Evolutionary conservation across 495 filamentous ascomycete species (phyloP).

Genomic region (Paragyromitra xinjiangensis): DNA sequence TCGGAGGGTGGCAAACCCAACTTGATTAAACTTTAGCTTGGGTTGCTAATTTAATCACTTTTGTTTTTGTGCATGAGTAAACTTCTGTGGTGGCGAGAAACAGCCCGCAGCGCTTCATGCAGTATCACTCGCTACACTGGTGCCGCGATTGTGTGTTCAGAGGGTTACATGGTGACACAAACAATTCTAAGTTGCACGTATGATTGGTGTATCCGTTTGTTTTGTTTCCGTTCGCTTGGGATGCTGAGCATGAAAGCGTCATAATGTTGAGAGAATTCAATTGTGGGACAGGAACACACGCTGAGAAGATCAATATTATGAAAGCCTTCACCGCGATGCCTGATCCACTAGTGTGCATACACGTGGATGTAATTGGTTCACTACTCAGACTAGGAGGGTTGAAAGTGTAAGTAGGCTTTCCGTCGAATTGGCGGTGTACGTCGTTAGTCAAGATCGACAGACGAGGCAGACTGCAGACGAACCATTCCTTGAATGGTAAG

Average conservation of each 20-base stretch:
- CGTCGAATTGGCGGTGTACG: constrained; percentile 4
- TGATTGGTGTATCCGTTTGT: background rate
- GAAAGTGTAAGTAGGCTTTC: background rate
- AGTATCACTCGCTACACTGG: constrained; percentile 44
- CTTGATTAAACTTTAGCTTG: background rate
- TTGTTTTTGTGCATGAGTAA: constrained; percentile 18
- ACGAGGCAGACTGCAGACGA: constrained; percentile 12
- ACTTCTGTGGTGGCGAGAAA: constrained; percentile 42
- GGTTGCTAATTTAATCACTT: background rate
- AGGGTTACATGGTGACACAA: constrained; percentile 10
- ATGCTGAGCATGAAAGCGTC: background rate
- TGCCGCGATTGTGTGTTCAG: background rate
- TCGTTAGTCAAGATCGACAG: constrained; percentile 6
- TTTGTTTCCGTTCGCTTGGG: constrained; percentile 5
- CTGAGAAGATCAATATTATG: constrained; percentile 2
- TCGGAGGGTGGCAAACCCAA: constrained; percentile 27
- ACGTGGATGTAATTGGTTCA: constrained; percentile 13
- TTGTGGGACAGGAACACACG: constrained; percentile 1
- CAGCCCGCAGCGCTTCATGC: constrained; percentile 38
- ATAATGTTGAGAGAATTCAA: background rate
- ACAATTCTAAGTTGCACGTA: background rate
- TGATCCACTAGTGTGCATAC: background rate
- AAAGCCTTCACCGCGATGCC: background rate
- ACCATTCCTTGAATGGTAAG: background rate
- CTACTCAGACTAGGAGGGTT: background rate